These are phyloP conservation scores for Colletotrichum cordylinicola DNA, from an alignment of 2,329 filamentous ascomycete genomes.

Conservation along the genomic window DNA sequence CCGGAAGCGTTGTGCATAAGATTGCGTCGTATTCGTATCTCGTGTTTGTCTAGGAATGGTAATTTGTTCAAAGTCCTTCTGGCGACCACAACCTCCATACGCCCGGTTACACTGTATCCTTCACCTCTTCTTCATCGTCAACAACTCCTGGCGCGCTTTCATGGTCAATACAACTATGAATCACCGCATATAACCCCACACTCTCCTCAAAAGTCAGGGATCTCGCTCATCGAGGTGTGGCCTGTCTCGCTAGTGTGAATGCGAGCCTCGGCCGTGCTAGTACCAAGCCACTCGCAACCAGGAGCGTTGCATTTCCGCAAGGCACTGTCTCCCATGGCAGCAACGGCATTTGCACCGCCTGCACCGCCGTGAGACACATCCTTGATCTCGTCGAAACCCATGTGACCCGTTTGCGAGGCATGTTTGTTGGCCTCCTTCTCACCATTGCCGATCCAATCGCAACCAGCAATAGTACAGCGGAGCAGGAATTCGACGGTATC, in stretches of 20 bases:
- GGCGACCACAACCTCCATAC: not conserved
- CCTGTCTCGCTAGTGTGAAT: conserved; percentile 66
- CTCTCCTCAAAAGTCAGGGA: conserved; percentile 35
- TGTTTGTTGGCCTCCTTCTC: conserved; percentile 68
- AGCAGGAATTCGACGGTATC: conserved; percentile 83
- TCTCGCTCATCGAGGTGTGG: conserved; percentile 52
- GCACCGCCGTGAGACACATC: conserved; percentile 56
- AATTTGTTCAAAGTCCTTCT: not conserved
- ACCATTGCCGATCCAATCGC: conserved; percentile 72
- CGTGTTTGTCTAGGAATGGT: not conserved
- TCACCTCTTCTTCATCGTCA: not conserved
- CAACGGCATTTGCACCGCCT: not conserved
- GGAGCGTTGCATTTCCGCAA: conserved; percentile 73
- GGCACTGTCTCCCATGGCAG: conserved; percentile 54
- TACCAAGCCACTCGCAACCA: conserved; percentile 68
- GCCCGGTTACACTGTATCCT: not conserved
- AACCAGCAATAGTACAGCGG: conserved; percentile 71
- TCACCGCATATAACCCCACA: not conserved
- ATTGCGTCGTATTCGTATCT: not conserved
- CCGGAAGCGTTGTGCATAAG: not conserved
- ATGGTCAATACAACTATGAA: not conserved
- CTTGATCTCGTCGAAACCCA: conserved; percentile 68
- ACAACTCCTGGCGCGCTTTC: not conserved
- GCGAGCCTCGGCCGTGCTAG: conserved; percentile 65
- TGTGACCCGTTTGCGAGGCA: conserved; percentile 65